Evolutionary conservation across 495 filamentous ascomycete species (phyloP).

Genomic region (Trichoderma orchidacearum): DNA sequence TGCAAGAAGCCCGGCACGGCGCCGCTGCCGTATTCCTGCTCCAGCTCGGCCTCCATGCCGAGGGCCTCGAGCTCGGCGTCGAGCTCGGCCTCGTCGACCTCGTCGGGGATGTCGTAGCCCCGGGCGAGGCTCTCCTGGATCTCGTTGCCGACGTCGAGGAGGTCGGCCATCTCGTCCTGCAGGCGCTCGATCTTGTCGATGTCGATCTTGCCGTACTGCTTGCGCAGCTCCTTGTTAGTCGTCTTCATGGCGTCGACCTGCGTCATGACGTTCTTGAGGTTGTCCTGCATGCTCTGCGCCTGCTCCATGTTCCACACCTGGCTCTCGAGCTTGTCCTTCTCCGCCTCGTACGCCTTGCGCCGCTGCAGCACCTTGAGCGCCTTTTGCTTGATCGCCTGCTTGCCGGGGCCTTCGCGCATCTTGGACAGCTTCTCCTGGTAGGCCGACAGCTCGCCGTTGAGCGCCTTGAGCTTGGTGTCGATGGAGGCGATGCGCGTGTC

Average conservation of each 20-base stretch:
- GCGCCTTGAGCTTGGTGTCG: slow-evolving; percentile 86
- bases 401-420: slow-evolving; percentile 94
- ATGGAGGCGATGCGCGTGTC: slow-evolving; percentile 78
- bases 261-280: slow-evolving; percentile 96
- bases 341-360: slow-evolving; percentile 89
- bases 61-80: slow-evolving; percentile 94
- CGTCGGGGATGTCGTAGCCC: slow-evolving; percentile 91
- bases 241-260: slow-evolving; percentile 95
- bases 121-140: slow-evolving; percentile 92
- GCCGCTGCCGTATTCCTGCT: slow-evolving; percentile 39
- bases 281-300: slow-evolving; percentile 97
- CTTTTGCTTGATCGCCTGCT: slow-evolving; percentile 84
- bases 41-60: slow-evolving; percentile 77
- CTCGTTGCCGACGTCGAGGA: slow-evolving; percentile 96
- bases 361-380: slow-evolving; percentile 90
- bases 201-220: slow-evolving; percentile 95
- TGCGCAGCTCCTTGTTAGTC: slow-evolving; percentile 82
- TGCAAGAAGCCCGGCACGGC: slow-evolving; percentile 75
- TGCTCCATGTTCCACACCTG: slow-evolving; percentile 99
- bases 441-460: slow-evolving; percentile 79
- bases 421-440: slow-evolving; percentile 82
- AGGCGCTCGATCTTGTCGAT: slow-evolving; percentile 95
- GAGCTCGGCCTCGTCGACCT: slow-evolving; percentile 94
- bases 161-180: slow-evolving; percentile 98
- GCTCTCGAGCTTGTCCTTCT: slow-evolving; percentile 87